Conservation (phyloP, 257 asterid genomes). For the Nicotiana tabacum region DNA sequence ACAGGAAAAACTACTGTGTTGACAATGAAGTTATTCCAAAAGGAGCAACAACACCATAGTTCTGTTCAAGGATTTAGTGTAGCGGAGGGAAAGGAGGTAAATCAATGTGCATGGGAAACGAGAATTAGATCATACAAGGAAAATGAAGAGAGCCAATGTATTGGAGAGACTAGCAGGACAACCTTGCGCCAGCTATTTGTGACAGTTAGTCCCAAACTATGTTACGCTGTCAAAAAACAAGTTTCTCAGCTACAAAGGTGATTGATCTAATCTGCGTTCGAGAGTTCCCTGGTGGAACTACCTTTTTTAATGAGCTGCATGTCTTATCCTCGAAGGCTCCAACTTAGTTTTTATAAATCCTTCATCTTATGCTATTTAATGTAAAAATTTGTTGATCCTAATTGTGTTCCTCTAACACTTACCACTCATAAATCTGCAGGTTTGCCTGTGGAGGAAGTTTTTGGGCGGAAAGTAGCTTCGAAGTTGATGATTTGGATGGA, state of each 20-base stretch:
- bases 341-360: too few relatives aligned
- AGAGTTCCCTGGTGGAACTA: neutral
- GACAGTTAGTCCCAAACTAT: conserved; percentile 61
- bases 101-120: neutral
- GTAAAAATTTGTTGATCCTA: neutral
- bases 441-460: conserved; percentile 28
- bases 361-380: neutral
- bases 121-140: neutral
- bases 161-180: conserved; percentile 9
- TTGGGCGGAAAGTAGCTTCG: conserved; percentile 17
- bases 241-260: conserved; percentile 56
- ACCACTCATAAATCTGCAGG: conserved; percentile 19
- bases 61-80: conserved; percentile 27
- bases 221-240: conserved; percentile 60
- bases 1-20: conserved; percentile 67
- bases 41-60: conserved; percentile 35
- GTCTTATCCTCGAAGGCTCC: too few relatives aligned
- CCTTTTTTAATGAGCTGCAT: too few relatives aligned
- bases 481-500: conserved; percentile 47
- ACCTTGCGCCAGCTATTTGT: conserved; percentile 56
- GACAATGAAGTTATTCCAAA: conserved; percentile 48
- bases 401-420: neutral
- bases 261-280: neutral
- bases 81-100: neutral
- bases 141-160: neutral